Base-by-base conservation (phyloP, 805 yeast species). In the Ogataea polymorpha region DNA sequence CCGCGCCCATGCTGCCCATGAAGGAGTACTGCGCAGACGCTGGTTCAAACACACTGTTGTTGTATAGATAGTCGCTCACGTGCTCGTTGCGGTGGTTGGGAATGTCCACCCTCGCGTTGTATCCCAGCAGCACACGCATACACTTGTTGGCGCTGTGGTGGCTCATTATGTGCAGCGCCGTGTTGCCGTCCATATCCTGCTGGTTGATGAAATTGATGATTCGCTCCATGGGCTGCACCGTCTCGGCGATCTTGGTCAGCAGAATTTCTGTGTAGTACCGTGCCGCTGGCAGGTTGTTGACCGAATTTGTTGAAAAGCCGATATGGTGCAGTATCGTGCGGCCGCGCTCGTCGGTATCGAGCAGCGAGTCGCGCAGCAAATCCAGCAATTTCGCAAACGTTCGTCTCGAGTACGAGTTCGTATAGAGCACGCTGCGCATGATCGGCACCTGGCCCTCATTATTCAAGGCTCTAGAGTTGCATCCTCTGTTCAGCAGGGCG, bases 291-390 rank as follows among this genome's bases (percentile, higher is more conserved):
- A 82, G 71, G 48, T 87, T 78, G 13, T 83, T 74, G 42, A 73
- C 70, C n/a, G 81, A 72, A 36, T 79, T 74, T 23, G 86, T 80
- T 45, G 82, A 79, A 51, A 69, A 74, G 17, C 91, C 86, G 43
- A 91, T 81, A 59, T 89, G 93, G 59, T 93, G 99, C 35, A 93
- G 65, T 0, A 95, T 80, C 0, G 96, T 88, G 52, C 86, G 79
- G 13, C 80, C 80, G 38, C 76, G 74, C 8, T 72, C 66, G 63
- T 93, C 98, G 8, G 84, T 72, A 58, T 83, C 85, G 48, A 86
- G 78, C n/a, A 87, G 71, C 7, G 93, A 82, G 41, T 81, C 82
- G 44, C 82, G 80, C 37, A 93, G 70, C 34, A 89, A 66, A 39
- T 86, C 93, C 36, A 88, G 75, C 2, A 91, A 75, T 48, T 74